Percentiles rank a stretch among this genome's conserved stretches.
Conservation (phyloP, 163 green algal species). For the Scenedesmus sp. region DNA sequence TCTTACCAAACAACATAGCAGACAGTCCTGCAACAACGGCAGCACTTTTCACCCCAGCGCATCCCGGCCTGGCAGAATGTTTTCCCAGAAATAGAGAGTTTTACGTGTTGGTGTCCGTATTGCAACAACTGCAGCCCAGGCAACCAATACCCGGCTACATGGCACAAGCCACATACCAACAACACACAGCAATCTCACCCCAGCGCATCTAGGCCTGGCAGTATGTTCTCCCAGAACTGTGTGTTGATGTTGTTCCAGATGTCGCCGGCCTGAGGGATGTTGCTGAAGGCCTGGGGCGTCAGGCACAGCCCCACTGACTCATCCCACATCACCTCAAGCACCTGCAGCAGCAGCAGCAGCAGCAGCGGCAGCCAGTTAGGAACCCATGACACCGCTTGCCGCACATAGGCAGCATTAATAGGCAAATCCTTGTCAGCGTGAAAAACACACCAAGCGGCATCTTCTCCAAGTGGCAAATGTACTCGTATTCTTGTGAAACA, state of each 20-base stretch:
- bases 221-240: constrained; percentile 56
- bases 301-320: constrained; percentile 52
- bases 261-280: constrained; percentile 51
- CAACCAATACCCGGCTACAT: too few species aligned
- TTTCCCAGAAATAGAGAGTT: constrained; percentile 51
- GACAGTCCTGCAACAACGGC: background rate
- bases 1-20: too few species aligned
- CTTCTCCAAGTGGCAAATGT: background rate
- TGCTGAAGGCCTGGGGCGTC: constrained; percentile 62
- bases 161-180: too few species aligned
- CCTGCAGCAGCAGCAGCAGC: constrained; percentile 17
- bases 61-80: constrained; percentile 47
- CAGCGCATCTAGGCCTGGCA: constrained; percentile 50
- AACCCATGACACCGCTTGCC: too few species aligned
- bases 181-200: background rate
- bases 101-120: too few species aligned
- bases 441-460: background rate
- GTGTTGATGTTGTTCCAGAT: constrained; percentile 66
- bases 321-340: constrained; percentile 59
- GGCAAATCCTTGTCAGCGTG: background rate
- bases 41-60: constrained; percentile 2
- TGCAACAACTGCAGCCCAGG: too few species aligned
- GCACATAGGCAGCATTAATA: too few species aligned
- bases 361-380: background rate
- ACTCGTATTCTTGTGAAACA: too few species aligned